Conservation (phyloP, 257 asterid species). For the Solanum megistacrolobum region DNA sequence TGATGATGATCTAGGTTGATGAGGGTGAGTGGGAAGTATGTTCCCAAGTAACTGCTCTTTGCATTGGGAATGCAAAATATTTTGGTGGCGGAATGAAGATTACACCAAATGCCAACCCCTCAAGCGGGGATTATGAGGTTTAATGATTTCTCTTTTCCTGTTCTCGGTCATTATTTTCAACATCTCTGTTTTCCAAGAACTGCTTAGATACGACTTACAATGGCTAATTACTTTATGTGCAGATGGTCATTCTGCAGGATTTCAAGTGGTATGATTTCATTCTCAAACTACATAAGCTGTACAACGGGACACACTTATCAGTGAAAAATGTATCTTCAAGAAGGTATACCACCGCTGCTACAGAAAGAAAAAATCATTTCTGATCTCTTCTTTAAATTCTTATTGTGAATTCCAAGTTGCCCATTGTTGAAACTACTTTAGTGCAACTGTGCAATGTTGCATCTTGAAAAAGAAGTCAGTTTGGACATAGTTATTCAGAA, state of each 20-base stretch:
- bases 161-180: background rate
- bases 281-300: constrained; percentile 67
- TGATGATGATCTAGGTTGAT: constrained; percentile 37
- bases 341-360: constrained; percentile 30
- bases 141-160: background rate
- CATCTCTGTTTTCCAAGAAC: background rate
- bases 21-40: constrained; percentile 76
- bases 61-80: constrained; percentile 84
- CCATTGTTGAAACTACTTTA: background rate
- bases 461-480: background rate
- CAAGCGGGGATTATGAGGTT: constrained; percentile 67
- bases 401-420: background rate
- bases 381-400: background rate
- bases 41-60: constrained; percentile 80
- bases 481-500: background rate
- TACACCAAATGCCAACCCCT: constrained; percentile 68
- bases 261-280: constrained; percentile 83
- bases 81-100: constrained; percentile 98
- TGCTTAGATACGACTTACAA: background rate
- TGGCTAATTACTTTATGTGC: constrained; percentile 9
- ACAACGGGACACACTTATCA: constrained; percentile 74
- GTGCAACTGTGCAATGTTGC: background rate
- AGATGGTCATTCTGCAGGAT: constrained; percentile 78
- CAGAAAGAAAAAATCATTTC: background rate
- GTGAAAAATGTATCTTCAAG: constrained; percentile 67